Evolutionary conservation across 2,329 filamentous ascomycete genomes (phyloP).

Genomic region (Domatiomyces globalis): DNA sequence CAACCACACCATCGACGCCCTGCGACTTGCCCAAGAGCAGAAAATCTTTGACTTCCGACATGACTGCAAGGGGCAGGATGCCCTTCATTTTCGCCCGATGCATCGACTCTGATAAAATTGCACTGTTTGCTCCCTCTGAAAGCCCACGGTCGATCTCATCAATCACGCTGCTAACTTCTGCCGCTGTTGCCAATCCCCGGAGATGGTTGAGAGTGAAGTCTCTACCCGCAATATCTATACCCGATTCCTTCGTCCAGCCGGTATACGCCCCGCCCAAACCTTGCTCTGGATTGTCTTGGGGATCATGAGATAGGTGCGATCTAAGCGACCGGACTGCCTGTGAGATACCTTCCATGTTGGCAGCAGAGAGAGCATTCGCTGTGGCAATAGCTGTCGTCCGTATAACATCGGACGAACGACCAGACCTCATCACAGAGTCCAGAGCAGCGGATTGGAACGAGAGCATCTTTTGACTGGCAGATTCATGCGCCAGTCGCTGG

Average conservation of each 20-base stretch:
- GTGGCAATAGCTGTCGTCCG: slow-evolving; percentile 18
- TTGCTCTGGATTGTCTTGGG: not conserved
- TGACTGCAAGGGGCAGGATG: slow-evolving; percentile 44
- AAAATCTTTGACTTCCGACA: slow-evolving; percentile 72
- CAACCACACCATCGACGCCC: slow-evolving; percentile 49
- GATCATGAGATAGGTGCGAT: not conserved
- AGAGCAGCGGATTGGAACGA: slow-evolving; percentile 84
- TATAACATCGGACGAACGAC: slow-evolving; percentile 41
- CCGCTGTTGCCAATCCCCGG: not conserved
- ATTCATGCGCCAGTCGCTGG: slow-evolving; percentile 74
- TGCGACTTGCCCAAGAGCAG: slow-evolving; percentile 45
- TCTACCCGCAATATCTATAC: not conserved
- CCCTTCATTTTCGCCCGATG: not conserved
- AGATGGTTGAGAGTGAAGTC: not conserved
- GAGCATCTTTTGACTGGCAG: slow-evolving; percentile 70
- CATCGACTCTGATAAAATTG: too few species aligned
- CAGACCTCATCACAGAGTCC: slow-evolving; percentile 62
- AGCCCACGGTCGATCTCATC: not conserved
- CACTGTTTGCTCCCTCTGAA: not conserved
- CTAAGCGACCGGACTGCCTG: slow-evolving; percentile 44
- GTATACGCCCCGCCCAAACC: not conserved
- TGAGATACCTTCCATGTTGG: slow-evolving; percentile 76
- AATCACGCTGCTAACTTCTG: not conserved
- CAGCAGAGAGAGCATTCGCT: slow-evolving; percentile 44
- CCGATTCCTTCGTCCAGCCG: not conserved